These are phyloP conservation scores for Trichocomaceae sp. DNA, from an alignment of 2,329 filamentous ascomycete genomes.

Conservation along the genomic window DNA sequence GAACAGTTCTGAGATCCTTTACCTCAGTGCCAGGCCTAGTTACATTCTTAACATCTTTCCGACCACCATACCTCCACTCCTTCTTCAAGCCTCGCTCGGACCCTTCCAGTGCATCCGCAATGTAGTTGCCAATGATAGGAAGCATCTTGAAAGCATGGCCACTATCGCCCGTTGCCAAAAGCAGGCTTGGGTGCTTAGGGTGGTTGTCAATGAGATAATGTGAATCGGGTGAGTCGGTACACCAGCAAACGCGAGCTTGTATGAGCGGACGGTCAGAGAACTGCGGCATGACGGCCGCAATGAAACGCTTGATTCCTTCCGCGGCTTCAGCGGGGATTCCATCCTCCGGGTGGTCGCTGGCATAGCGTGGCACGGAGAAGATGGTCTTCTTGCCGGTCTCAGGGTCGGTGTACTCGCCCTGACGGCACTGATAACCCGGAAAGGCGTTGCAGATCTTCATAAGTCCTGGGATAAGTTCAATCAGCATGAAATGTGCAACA, in stretches of 20 bases:
- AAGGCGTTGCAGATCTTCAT: slow-evolving; percentile 47
- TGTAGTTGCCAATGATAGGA: slow-evolving; percentile 11
- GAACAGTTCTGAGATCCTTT: slow-evolving; percentile 3
- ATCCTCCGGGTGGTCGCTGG: slow-evolving; percentile 38
- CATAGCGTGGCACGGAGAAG: slow-evolving; percentile 18
- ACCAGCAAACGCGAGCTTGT: slow-evolving; percentile 49
- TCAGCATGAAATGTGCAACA: not conserved
- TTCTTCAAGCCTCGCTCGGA: slow-evolving; percentile 8
- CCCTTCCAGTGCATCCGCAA: slow-evolving; percentile 7
- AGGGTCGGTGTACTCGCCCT: slow-evolving; percentile 3
- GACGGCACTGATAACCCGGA: slow-evolving; percentile 41
- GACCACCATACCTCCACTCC: slow-evolving; percentile 7
- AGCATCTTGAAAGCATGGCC: slow-evolving; percentile 12
- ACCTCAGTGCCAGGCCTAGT: slow-evolving; percentile 6
- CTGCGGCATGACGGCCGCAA: slow-evolving; percentile 49
- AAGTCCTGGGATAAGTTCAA: not conserved
- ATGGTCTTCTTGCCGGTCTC: slow-evolving; percentile 37
- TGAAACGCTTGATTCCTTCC: slow-evolving; percentile 44
- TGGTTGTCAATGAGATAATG: slow-evolving; percentile 49
- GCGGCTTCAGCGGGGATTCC: slow-evolving; percentile 39
- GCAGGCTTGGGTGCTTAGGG: slow-evolving; percentile 8
- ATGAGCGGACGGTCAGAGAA: slow-evolving; percentile 43
- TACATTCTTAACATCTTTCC: slow-evolving; percentile 4
- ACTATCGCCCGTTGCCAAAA: slow-evolving; percentile 18
- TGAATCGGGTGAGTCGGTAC: slow-evolving; percentile 50